These are phyloP conservation scores for Myxozyma neotropica DNA, from an alignment of 805 yeast genomes.

Conservation along the genomic window DNA sequence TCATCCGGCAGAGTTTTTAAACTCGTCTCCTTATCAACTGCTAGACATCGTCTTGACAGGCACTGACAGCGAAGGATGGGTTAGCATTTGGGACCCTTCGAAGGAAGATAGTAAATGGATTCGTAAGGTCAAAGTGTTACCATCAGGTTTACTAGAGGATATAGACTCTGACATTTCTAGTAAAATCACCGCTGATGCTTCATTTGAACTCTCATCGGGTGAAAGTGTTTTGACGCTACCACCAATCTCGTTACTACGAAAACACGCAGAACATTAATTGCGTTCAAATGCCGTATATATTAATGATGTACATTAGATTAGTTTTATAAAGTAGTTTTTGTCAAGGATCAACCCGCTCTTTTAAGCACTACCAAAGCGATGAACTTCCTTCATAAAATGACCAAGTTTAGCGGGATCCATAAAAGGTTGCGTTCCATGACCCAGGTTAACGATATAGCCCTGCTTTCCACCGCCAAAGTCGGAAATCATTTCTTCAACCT, in stretches of 20 bases:
- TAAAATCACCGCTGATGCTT: slow-evolving; percentile 35
- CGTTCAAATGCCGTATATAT: neutral
- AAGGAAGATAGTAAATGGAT: slow-evolving; percentile 35
- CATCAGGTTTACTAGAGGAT: slow-evolving; percentile 31
- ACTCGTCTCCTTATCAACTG: slow-evolving; percentile 35
- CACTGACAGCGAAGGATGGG: slow-evolving; percentile 37
- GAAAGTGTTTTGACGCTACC: slow-evolving; percentile 54
- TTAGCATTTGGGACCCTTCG: slow-evolving; percentile 34
- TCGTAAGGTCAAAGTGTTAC: slow-evolving; percentile 32
- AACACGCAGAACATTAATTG: slow-evolving; percentile 56
- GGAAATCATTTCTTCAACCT: slow-evolving; percentile 82
- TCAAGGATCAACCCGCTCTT: neutral
- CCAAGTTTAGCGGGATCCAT: slow-evolving; percentile 91
- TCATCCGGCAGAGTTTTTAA: slow-evolving; percentile 41
- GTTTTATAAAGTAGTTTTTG: neutral
- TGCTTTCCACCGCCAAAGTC: slow-evolving; percentile 95
- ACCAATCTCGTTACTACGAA: slow-evolving; percentile 54
- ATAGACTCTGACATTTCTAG: slow-evolving; percentile 35
- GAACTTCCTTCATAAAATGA: slow-evolving; percentile 62
- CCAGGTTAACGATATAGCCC: slow-evolving; percentile 89
- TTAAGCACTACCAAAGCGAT: slow-evolving; percentile 23
- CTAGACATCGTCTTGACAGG: slow-evolving; percentile 38
- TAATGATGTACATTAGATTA: neutral
- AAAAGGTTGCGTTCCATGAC: slow-evolving; percentile 98
- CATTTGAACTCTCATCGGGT: slow-evolving; percentile 41